phyloP scores from a whole-genome alignment of 306 rosid genomes.

The Arachis hypogaea region DNA sequence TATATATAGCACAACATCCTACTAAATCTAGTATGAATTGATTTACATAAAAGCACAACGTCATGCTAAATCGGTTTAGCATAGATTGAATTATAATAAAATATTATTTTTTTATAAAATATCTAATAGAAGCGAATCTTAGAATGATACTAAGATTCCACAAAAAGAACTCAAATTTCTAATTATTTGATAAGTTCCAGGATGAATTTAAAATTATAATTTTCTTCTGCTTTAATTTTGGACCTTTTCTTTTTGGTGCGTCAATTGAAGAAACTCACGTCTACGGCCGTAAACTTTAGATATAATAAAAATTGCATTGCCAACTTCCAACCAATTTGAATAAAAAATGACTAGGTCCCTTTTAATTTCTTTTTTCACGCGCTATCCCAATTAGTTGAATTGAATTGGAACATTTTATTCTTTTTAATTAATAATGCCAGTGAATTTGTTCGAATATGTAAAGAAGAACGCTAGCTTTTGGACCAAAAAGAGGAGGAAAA shows the following conservation, averaged over 20 bases:
- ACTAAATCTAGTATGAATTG: no score
- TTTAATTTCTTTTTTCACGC: not conserved
- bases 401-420: not conserved
- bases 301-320: not conserved
- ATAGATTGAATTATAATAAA: no score
- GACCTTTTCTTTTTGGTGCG: not conserved
- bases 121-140: not conserved
- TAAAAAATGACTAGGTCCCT: not conserved
- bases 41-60: no score
- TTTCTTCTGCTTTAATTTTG: not conserved
- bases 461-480: not conserved
- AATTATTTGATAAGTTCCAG: not conserved
- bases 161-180: not conserved
- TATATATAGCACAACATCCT: no score
- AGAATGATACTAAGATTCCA: slow-evolving; percentile 1
- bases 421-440: not conserved
- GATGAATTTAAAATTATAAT: no score
- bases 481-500: not conserved
- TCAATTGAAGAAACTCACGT: not conserved
- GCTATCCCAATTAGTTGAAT: not conserved
- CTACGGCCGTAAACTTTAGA: not conserved
- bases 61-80: no score
- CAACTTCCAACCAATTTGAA: not conserved
- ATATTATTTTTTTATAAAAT: no score
- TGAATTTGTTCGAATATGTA: not conserved